Conservation (phyloP, 2,329 filamentous ascomycete genomes). For the Coleophoma eucalyptorum region DNA sequence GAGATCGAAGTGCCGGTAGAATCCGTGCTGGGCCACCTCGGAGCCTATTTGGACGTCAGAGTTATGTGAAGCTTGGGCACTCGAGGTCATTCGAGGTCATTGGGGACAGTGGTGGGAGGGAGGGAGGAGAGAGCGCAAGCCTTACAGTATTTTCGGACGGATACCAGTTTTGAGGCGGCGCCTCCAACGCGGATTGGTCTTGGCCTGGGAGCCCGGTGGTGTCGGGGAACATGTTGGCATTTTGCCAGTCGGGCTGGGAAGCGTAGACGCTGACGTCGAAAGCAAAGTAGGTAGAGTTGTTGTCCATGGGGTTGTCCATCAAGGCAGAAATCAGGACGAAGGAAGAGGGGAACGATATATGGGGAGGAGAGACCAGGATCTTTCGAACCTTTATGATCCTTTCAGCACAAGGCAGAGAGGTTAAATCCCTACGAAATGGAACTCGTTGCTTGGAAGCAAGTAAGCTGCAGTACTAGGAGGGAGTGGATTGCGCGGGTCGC, state of each 20-base stretch:
- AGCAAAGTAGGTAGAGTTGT: neutral
- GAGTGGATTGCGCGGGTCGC: too few relatives aligned
- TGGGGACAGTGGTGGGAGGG: too few relatives aligned
- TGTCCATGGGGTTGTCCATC: neutral
- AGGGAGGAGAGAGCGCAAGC: neutral
- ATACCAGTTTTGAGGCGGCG: neutral
- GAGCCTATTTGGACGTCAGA: neutral
- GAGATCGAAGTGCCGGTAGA: neutral
- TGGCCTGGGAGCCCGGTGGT: neutral
- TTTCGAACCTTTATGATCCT: too few relatives aligned
- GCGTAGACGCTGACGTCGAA: neutral
- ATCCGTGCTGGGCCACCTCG: neutral
- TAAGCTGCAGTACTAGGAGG: too few relatives aligned
- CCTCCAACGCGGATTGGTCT: neutral
- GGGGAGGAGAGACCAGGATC: too few relatives aligned
- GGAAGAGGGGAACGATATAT: too few relatives aligned
- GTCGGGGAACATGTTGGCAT: too few relatives aligned
- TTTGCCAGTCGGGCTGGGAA: neutral
- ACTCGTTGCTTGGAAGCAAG: too few relatives aligned
- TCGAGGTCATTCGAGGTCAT: too few relatives aligned
- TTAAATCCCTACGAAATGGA: too few relatives aligned
- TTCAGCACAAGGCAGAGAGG: too few relatives aligned
- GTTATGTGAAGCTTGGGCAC: neutral
- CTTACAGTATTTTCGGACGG: neutral
- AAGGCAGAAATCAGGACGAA: too few relatives aligned